Base-by-base conservation (phyloP, 805 yeast species). In the Jamesozyma gamospora region DNA sequence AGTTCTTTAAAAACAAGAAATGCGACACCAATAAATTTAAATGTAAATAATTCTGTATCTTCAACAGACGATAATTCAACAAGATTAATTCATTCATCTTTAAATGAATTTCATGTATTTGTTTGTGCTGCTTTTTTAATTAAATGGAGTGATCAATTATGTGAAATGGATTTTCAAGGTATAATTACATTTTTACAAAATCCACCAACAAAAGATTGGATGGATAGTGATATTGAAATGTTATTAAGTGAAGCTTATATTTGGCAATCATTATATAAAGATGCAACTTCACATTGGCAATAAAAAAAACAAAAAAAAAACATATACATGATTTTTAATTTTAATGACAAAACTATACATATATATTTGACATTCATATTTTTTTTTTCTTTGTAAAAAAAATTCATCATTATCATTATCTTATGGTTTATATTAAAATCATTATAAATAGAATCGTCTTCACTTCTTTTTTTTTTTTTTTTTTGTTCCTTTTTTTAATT, bases 51-150 rank as follows among this genome's bases (percentile, higher is more conserved):
- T 14, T 43, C 44, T 8, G 32, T 37, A 14, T 39, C 49, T 1
- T 25, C 49, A 13, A 39, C 28, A 36, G 45, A 44, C 15, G 46
- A 42, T 18, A 34, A 46, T 12, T 32, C 43, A 8, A 33, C 47
- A 19, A 47, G 51, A 45, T 34, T 46, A 16, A 49, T 55, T 14
- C 58, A 55, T 30, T 50, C 64, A 0, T 56, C 62, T 12, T 40
- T 92, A 56, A 84, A 83, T 51, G 86, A 79, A 53, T 92, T 92
- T 63, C 98, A 92, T 58, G 85, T 92, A 8, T 92, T 90, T 58
- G 98, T 92, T 3, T 92, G 98, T 63, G 96, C 97, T 16, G 97
- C 98, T 16, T 92, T 90, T 55, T 66, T 92, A 49, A 82, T 87
- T 44, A 80, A 85, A 54, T 92, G 95, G 79, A 77, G 92, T 46